Evolutionary conservation across 129 eudicot species (phyloP), one percentile per base, ranked within the genome.

Genomic region (Lonicera japonica): DNA sequence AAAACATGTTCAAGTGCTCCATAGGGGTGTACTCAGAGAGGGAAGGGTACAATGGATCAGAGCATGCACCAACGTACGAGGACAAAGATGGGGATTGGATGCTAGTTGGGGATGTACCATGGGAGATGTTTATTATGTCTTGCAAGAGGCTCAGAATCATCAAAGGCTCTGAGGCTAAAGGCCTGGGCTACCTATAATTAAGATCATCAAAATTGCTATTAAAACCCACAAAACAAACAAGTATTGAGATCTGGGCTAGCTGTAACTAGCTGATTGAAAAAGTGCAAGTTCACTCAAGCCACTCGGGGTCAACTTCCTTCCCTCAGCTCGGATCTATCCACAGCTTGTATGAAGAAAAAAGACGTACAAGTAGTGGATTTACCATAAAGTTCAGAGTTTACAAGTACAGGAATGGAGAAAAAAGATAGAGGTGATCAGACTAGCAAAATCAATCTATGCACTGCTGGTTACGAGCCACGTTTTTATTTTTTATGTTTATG

Each of bases 81-180:
- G 96, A 89, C 68, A 89, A 89, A 63, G 96, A 89, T 71, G 90
- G 96, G 17, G 96, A 89, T 43, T 89, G 95, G 96, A 88, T 88
- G 96, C 65, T 88, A 53, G 96, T 82, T 54, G 96, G 96, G 39
- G 94, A 88, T 77, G 96, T 88, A 8, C 94, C 96, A 64, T 88
- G 86, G 86, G 94, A 88, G 19, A 84, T 88, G 96, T 88, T 88
- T 54, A 61, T 73, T 34, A 76, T 61, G 21, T 85, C 95, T 67
- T 89, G 96, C 73, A 80, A 29, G 62, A 85, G 95, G 67, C 75
- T 89, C 15, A 82, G 96, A 74, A 85, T 89, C 80, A 89, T 85
- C 83, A 89, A 83, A 70, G 83, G 80, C 16, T 77, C 82, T 16
- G 95, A 89, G 58, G 87, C 85, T 65, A 70, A 76, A 76, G 90